phyloP scores from a whole-genome alignment of 1,284 basidiomycete species.

The Tylopilus sp. region DNA sequence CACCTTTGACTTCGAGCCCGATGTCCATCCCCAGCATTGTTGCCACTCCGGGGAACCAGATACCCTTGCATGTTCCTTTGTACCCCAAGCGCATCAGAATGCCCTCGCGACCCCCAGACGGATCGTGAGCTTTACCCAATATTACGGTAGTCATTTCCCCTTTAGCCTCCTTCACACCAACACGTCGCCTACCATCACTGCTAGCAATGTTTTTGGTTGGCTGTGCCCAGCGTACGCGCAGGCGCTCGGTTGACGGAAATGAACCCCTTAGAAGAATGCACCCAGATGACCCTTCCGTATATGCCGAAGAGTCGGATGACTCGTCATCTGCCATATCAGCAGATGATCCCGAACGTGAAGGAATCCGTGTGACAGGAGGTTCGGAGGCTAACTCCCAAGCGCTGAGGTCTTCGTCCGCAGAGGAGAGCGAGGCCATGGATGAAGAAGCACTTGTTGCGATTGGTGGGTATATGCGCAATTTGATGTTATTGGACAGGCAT shows the following conservation, averaged over 20 bases:
- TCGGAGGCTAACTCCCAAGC: slow-evolving; percentile 76
- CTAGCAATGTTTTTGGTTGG: slow-evolving; percentile 52
- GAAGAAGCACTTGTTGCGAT: slow-evolving; percentile 43
- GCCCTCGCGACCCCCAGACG: slow-evolving; percentile 47
- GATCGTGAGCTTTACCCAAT: slow-evolving; percentile 45
- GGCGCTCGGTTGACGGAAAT: slow-evolving; percentile 69
- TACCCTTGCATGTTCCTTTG: slow-evolving; percentile 64
- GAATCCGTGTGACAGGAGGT: slow-evolving; percentile 62
- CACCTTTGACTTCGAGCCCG: slow-evolving; percentile 60
- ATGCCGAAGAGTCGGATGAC: slow-evolving; percentile 64
- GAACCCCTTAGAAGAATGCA: slow-evolving; percentile 70
- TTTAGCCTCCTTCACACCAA: slow-evolving; percentile 62
- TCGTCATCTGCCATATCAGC: slow-evolving; percentile 76
- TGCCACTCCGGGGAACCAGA: slow-evolving; percentile 79
- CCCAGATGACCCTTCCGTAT: slow-evolving; percentile 48
- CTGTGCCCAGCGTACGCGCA: slow-evolving; percentile 73
- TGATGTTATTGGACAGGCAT: slow-evolving; percentile 71
- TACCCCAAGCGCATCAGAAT: slow-evolving; percentile 67
- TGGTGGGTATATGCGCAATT: slow-evolving; percentile 67
- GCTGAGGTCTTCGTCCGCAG: slow-evolving; percentile 60
- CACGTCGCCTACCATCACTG: slow-evolving; percentile 53
- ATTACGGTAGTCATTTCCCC: slow-evolving; percentile 62
- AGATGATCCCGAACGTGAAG: slow-evolving; percentile 55
- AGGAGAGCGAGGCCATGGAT: slow-evolving; percentile 70
- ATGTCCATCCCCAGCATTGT: slow-evolving; percentile 77